phyloP scores from a whole-genome alignment of 768 basidiomycete species.

The Termitomyces sp. region DNA sequence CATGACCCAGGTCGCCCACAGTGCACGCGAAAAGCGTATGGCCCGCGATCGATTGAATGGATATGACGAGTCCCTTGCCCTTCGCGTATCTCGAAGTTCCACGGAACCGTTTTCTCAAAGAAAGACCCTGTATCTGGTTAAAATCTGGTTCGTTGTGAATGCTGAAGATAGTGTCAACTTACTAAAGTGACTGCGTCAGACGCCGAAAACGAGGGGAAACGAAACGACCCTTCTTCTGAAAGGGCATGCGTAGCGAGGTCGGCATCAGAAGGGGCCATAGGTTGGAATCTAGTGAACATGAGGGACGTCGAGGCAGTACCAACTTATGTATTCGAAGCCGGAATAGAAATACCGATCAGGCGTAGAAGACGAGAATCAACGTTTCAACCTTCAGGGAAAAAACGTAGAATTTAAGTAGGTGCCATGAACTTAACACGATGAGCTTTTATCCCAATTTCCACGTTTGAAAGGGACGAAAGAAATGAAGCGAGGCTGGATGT shows the following conservation, averaged over 20 bases:
- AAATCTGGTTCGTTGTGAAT: not conserved
- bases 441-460: conserved; percentile 17
- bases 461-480: conserved; percentile 10
- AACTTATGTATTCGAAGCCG: not conserved
- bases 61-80: conserved; percentile 77
- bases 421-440: not conserved
- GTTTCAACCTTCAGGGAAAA: not conserved
- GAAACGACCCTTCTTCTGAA: conserved; percentile 61
- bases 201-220: conserved; percentile 70
- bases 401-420: not conserved
- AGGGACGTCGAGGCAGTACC: conserved; percentile 12
- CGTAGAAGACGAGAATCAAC: conserved; percentile 5
- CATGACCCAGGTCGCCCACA: conserved; percentile 71
- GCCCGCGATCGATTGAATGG: conserved; percentile 73
- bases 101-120: conserved; percentile 80
- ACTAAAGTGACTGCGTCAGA: conserved; percentile 77
- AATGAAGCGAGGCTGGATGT: conserved; percentile 7
- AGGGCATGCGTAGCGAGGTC: conserved; percentile 70
- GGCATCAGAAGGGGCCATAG: conserved; percentile 61
- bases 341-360: not conserved
- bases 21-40: conserved; percentile 80
- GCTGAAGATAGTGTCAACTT: conserved; percentile 4
- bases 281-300: conserved; percentile 63
- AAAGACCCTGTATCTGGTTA: conserved; percentile 42
- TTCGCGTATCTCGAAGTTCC: conserved; percentile 62